Percentiles rank a stretch among this genome's conserved stretches.
phyloP scores from a whole-genome alignment of 306 rosid genomes.

The Glycine tomentella region DNA sequence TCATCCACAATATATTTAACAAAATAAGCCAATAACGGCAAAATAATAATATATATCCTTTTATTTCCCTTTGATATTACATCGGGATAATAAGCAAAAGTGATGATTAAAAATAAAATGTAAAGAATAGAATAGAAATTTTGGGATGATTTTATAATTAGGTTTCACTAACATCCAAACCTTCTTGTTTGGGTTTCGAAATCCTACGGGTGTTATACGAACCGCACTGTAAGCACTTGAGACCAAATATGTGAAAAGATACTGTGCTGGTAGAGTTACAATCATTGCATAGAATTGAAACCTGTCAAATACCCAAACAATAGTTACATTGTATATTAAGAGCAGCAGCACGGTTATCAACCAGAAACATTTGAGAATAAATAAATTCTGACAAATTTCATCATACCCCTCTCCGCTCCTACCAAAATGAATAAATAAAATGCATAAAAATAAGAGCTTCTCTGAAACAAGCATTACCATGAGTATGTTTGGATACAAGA shows the following conservation, averaged over 20 bases:
- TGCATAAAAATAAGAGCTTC: no score
- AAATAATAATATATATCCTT: constrained; percentile 6
- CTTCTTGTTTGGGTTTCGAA: constrained; percentile 45
- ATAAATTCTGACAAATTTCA: no score
- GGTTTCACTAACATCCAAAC: not conserved
- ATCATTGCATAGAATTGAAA: constrained; percentile 79
- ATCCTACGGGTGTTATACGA: constrained; percentile 77
- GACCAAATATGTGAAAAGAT: constrained; percentile 69
- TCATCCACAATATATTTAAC: not conserved
- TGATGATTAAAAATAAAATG: not conserved
- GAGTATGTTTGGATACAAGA: no score
- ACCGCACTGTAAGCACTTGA: constrained; percentile 64
- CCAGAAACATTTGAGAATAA: not conserved
- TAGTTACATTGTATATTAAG: constrained; percentile 6
- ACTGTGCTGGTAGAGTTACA: constrained; percentile 58
- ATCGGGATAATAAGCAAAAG: not conserved
- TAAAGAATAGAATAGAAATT: not conserved
- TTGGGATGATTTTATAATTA: not conserved
- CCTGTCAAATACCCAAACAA: constrained; percentile 54
- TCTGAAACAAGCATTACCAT: not conserved
- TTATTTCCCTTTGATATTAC: constrained; percentile 11
- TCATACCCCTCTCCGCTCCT: no score
- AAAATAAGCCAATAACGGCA: not conserved
- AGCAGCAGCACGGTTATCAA: constrained; percentile 10
- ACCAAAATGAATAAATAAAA: not conserved